phyloP scores from a whole-genome alignment of 2,329 filamentous ascomycete species.

The Tricladium varicosporioides region DNA sequence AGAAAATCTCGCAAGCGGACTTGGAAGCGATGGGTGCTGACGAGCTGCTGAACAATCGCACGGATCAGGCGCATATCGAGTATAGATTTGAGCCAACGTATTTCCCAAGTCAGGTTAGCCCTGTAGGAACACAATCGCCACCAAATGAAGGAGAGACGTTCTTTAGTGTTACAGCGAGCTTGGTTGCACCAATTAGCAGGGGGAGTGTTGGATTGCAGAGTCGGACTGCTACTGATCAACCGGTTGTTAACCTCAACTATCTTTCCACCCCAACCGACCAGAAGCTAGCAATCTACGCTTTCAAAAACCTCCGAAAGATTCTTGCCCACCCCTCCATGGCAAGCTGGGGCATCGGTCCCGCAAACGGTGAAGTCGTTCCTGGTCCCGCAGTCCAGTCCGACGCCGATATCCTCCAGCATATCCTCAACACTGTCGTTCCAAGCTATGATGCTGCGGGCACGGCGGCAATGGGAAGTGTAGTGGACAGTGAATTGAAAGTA shows the following conservation, averaged over 20 bases:
- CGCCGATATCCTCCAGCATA: conserved; percentile 8
- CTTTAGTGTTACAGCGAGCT: conserved; percentile 29
- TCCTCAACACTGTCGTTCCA: background rate
- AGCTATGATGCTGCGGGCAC: background rate
- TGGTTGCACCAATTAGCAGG: conserved; percentile 37
- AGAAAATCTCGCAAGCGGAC: conserved; percentile 1
- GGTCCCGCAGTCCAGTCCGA: conserved; percentile 1
- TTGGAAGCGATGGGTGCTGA: background rate
- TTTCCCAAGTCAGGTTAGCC: background rate
- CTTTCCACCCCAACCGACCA: conserved; percentile 34
- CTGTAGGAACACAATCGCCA: background rate
- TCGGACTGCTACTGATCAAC: conserved; percentile 33
- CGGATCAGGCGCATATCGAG: conserved; percentile 6
- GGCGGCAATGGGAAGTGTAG: conserved; percentile 2
- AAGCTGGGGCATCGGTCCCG: background rate
- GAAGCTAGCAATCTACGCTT: conserved; percentile 41
- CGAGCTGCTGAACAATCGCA: background rate
- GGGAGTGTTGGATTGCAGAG: conserved; percentile 42
- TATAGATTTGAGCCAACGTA: conserved; percentile 4
- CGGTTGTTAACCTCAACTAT: conserved; percentile 43
- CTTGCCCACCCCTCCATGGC: conserved; percentile 8
- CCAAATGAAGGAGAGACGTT: background rate
- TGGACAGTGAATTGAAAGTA: background rate
- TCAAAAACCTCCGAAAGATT: conserved; percentile 40
- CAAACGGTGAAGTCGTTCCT: conserved; percentile 7